Evolutionary conservation across 2,329 filamentous ascomycete genomes (phyloP).

Genomic region (Xylariaceae sp.): DNA sequence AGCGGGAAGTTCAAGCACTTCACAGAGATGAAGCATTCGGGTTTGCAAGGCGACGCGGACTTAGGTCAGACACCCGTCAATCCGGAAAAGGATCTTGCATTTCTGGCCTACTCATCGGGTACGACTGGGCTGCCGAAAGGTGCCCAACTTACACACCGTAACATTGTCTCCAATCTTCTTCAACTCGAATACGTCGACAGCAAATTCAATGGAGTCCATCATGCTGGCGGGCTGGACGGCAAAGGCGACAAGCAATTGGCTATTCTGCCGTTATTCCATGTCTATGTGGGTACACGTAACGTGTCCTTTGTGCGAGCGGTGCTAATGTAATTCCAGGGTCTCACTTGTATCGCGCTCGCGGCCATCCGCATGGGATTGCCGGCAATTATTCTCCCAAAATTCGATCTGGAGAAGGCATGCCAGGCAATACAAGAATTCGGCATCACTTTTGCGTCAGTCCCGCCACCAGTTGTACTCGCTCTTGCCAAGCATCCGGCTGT

Average conservation of each 20-base stretch:
- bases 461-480: conserved; percentile 77
- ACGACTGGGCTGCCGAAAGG: conserved; percentile 91
- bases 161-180: conserved; percentile 71
- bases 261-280: conserved; percentile 86
- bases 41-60: conserved; percentile 54
- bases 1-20: conserved; percentile 64
- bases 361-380: conserved; percentile 62
- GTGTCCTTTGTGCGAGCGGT: background rate
- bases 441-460: conserved; percentile 76
- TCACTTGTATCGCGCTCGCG: conserved; percentile 69
- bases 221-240: conserved; percentile 52
- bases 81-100: conserved; percentile 69
- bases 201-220: conserved; percentile 50
- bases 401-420: conserved; percentile 78
- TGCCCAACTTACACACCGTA: conserved; percentile 78
- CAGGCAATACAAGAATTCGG: conserved; percentile 67
- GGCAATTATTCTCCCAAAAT: conserved; percentile 70
- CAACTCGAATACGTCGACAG: conserved; percentile 53
- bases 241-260: conserved; percentile 70
- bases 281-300: conserved; percentile 61
- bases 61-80: conserved; percentile 53
- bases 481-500: conserved; percentile 77
- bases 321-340: conserved; percentile 40
- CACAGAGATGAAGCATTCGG: conserved; percentile 61
- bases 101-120: conserved; percentile 83